A percentile compares a stretch with the other conserved stretches of the same genome.
Evolutionary conservation across 23 red algal species (phyloP).

Genomic region (Gracilariopsis chorda): DNA sequence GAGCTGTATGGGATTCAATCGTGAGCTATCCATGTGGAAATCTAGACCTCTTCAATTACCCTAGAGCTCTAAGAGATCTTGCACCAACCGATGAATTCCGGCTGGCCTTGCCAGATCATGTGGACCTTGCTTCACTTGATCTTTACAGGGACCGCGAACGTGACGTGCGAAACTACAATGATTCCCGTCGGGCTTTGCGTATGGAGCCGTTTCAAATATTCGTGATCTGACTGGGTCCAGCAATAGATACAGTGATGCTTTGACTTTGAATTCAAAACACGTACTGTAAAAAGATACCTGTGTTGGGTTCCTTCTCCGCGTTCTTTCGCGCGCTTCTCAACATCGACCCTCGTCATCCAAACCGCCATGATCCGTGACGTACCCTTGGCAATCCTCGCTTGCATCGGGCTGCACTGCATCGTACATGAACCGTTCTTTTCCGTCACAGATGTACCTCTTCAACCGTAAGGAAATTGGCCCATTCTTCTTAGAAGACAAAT

Average conservation of each 20-base stretch:
- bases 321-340: too few species aligned
- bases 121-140: conserved; percentile 14
- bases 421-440: background rate
- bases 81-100: background rate
- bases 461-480: background rate
- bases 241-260: too few species aligned
- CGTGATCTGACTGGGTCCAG: too few species aligned
- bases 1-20: conserved; percentile 16
- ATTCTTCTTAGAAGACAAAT: background rate
- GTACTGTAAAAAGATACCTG: too few species aligned
- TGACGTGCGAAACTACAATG: conserved; percentile 6
- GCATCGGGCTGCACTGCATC: too few species aligned
- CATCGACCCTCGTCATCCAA: background rate
- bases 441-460: background rate
- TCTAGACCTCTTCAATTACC: conserved; percentile 24
- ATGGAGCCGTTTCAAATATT: background rate
- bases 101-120: background rate
- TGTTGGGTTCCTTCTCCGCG: too few species aligned
- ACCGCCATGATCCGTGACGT: background rate
- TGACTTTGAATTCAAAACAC: too few species aligned
- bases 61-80: background rate
- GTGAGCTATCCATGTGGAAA: background rate
- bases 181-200: background rate
- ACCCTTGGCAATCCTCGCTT: background rate
- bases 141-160: conserved; percentile 28